phyloP scores from a whole-genome alignment of 805 yeast genomes.

The Tetrapisispora iriomotensis region DNA sequence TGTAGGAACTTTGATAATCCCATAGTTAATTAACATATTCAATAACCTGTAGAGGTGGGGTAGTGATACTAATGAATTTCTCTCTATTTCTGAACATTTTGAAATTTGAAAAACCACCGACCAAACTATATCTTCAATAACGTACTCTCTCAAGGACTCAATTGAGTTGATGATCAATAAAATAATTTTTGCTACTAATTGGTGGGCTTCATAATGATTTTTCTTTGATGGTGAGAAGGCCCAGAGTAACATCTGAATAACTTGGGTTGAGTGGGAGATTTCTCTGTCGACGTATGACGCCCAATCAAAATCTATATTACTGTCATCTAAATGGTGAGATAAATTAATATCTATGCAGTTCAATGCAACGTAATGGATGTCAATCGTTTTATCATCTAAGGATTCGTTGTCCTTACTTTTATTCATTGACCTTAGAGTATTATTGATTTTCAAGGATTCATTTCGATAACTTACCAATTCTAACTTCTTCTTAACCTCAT shows the following conservation, averaged over 20 bases:
- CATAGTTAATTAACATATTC: constrained; percentile 33
- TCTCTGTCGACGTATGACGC: constrained; percentile 23
- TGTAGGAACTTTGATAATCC: constrained; percentile 39
- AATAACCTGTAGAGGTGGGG: constrained; percentile 36
- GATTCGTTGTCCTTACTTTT: not conserved
- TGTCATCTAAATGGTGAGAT: constrained; percentile 20
- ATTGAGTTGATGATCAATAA: constrained; percentile 21
- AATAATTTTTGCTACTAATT: constrained; percentile 23
- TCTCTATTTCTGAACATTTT: constrained; percentile 25
- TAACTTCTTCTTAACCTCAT: constrained; percentile 35
- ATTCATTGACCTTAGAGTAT: not conserved
- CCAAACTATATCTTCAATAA: constrained; percentile 31
- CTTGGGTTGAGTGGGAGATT: constrained; percentile 14
- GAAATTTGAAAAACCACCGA: constrained; percentile 31
- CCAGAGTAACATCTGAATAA: constrained; percentile 26
- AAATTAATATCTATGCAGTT: constrained; percentile 18
- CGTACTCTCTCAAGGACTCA: constrained; percentile 24
- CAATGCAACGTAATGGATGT: constrained; percentile 25
- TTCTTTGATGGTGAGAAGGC: constrained; percentile 24
- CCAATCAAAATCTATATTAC: constrained; percentile 26
- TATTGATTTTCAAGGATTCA: constrained; percentile 48
- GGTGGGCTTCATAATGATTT: constrained; percentile 24
- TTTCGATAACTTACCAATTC: constrained; percentile 57
- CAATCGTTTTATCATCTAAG: constrained; percentile 25
- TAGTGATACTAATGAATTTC: constrained; percentile 16